Evolutionary conservation across 306 rosid species (phyloP).

Genomic region (Clitoria ternatea): DNA sequence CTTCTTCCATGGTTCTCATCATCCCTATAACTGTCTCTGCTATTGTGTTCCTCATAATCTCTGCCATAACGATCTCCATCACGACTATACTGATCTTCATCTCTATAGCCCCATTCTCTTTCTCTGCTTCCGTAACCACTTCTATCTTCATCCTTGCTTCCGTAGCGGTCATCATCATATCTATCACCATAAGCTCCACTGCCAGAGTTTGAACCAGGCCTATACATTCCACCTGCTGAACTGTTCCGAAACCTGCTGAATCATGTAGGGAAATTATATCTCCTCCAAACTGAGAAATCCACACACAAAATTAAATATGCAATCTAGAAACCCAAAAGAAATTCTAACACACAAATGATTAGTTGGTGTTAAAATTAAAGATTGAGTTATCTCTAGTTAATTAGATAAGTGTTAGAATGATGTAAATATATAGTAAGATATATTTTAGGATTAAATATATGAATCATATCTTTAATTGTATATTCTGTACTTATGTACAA

Average conservation of each 20-base stretch:
- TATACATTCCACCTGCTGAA: conserved; percentile 64
- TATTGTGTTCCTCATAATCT: conserved; percentile 61
- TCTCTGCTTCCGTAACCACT: conserved; percentile 59
- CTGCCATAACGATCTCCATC: conserved; percentile 68
- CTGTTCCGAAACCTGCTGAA: conserved; percentile 61
- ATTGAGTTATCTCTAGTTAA: too few relatives aligned
- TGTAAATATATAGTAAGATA: too few relatives aligned
- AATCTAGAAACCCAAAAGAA: not conserved
- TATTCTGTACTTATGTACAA: too few relatives aligned
- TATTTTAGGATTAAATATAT: too few relatives aligned
- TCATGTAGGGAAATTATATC: conserved; percentile 25
- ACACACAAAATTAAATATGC: not conserved
- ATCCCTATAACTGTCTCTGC: conserved; percentile 60
- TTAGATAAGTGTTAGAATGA: too few relatives aligned
- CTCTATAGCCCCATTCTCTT: conserved; percentile 59
- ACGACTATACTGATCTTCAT: conserved; percentile 55
- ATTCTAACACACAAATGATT: conserved; percentile 3
- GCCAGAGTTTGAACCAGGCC: conserved; percentile 53
- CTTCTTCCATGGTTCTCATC: conserved; percentile 73
- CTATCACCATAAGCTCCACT: conserved; percentile 56
- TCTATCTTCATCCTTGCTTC: conserved; percentile 59
- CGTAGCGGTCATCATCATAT: conserved; percentile 64
- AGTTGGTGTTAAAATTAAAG: too few relatives aligned
- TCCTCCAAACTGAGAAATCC: conserved; percentile 22
- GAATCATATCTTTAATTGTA: too few relatives aligned